Conservation (phyloP, 2,329 filamentous ascomycete genomes). For the Aurifilum marmelostoma region DNA sequence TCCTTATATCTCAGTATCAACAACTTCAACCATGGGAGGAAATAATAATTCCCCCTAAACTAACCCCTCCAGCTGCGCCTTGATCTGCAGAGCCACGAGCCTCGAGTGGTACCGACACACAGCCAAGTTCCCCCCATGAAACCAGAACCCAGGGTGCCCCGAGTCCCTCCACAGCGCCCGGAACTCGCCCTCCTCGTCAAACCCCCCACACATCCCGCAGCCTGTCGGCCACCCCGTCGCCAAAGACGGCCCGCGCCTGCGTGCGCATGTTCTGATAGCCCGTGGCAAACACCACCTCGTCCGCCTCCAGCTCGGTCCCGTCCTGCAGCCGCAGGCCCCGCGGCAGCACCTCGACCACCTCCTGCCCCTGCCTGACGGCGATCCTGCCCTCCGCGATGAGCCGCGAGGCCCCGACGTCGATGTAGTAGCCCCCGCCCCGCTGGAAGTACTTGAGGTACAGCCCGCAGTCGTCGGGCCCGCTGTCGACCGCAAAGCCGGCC, state of each 20-base stretch:
- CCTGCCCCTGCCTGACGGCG: constrained; percentile 62
- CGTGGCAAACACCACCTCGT: constrained; percentile 66
- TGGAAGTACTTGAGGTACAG: constrained; percentile 67
- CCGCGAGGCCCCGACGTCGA: constrained; percentile 66
- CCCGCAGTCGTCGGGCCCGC: constrained; percentile 59
- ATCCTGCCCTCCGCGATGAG: constrained; percentile 68
- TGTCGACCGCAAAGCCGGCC: constrained; percentile 65
- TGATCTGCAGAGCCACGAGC: constrained; percentile 56
- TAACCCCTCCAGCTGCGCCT: constrained; percentile 43
- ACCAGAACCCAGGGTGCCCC: constrained; percentile 68
- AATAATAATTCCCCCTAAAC: neutral
- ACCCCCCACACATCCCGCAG: constrained; percentile 65
- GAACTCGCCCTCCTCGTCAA: constrained; percentile 61
- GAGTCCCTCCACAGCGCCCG: constrained; percentile 61
- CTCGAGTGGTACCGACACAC: constrained; percentile 64
- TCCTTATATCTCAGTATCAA: too few relatives aligned
- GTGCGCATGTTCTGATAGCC: constrained; percentile 72
- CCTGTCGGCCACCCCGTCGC: constrained; percentile 61
- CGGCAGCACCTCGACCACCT: constrained; percentile 55
- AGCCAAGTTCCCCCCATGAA: constrained; percentile 66
- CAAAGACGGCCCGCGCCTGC: constrained; percentile 63
- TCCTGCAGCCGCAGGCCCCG: constrained; percentile 54
- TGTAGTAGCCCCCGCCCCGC: constrained; percentile 71
- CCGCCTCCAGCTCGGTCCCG: constrained; percentile 59
- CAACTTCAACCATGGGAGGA: too few relatives aligned